Percentiles rank a stretch among this genome's conserved stretches.
These are phyloP conservation scores for Cyberlindnera mycetangii DNA, from an alignment of 805 yeast genomes.

Conservation along the genomic window DNA sequence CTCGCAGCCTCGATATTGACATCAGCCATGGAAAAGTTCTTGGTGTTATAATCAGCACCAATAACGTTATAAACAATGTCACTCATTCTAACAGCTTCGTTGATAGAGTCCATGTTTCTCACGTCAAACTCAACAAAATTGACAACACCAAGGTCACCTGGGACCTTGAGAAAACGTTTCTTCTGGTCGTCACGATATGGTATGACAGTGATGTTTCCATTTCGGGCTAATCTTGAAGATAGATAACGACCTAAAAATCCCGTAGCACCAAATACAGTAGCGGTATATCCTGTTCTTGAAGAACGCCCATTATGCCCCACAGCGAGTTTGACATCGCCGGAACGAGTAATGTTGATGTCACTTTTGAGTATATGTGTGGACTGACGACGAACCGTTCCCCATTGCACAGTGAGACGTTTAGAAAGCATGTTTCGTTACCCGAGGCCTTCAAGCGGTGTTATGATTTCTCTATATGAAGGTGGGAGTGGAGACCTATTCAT, in stretches of 20 bases:
- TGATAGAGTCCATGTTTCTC: constrained; percentile 71
- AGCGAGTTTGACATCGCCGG: constrained; percentile 71
- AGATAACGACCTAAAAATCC: constrained; percentile 78
- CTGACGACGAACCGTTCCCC: constrained; percentile 20
- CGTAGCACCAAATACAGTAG: constrained; percentile 81
- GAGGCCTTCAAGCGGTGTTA: too few relatives aligned
- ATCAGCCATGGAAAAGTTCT: constrained; percentile 79
- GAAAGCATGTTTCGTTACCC: constrained; percentile 1
- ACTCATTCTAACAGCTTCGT: constrained; percentile 73
- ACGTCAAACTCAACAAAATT: constrained; percentile 80
- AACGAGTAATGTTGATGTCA: constrained; percentile 68
- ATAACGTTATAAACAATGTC: constrained; percentile 80
- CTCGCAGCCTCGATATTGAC: constrained; percentile 76
- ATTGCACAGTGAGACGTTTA: constrained; percentile 1
- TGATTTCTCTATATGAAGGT: too few relatives aligned
- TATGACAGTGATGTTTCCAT: constrained; percentile 72
- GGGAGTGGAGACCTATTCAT: too few relatives aligned
- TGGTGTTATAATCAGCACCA: constrained; percentile 74
- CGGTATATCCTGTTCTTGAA: constrained; percentile 84
- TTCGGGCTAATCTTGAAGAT: constrained; percentile 70
- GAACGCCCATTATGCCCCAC: constrained; percentile 80
- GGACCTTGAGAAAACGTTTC: constrained; percentile 73
- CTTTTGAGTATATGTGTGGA: constrained; percentile 34
- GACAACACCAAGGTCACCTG: constrained; percentile 86
- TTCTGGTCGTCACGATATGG: constrained; percentile 83